A percentile compares a stretch with the other conserved stretches of the same genome.
Conservation (phyloP, 2,329 filamentous ascomycete species). For the Colletotrichum horii region DNA sequence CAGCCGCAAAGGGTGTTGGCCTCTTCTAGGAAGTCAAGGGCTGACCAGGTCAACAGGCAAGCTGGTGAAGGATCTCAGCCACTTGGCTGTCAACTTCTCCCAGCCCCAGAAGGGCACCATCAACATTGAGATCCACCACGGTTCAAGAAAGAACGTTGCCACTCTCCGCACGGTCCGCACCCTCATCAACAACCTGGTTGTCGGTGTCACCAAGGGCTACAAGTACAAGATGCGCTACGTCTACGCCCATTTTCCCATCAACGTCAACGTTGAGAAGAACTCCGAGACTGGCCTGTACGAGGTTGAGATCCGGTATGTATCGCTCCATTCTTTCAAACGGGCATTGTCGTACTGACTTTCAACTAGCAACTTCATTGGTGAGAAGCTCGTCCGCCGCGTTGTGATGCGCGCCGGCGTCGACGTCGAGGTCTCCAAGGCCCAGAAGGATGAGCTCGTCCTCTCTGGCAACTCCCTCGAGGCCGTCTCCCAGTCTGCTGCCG, state of each 20-base stretch:
- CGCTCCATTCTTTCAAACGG: neutral
- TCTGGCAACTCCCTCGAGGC: conserved; percentile 94
- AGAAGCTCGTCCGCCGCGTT: conserved; percentile 98
- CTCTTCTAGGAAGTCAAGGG: conserved; percentile 18
- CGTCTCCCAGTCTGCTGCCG: conserved; percentile 97
- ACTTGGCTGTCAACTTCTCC: conserved; percentile 95
- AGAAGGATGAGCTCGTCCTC: conserved; percentile 98
- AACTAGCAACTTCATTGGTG: conserved; percentile 93
- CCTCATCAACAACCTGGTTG: conserved; percentile 98
- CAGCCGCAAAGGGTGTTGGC: conserved; percentile 1
- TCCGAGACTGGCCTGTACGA: conserved; percentile 83
- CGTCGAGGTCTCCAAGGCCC: conserved; percentile 85
- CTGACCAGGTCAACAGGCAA: conserved; percentile 66
- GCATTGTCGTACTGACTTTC: conserved; percentile 1
- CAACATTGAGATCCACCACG: conserved; percentile 98
- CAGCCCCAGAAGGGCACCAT: conserved; percentile 85
- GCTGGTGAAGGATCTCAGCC: conserved; percentile 94
- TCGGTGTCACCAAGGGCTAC: conserved; percentile 98
- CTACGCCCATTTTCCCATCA: conserved; percentile 99
- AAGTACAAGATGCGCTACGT: conserved; percentile 99
- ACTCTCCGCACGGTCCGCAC: conserved; percentile 97
- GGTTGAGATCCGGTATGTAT: conserved; percentile 92
- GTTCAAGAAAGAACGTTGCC: conserved; percentile 95
- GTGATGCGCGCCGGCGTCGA: conserved; percentile 89
- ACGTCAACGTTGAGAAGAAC: conserved; percentile 99